Evolutionary conservation across 306 rosid species (phyloP).

Genomic region (Heteromeles arbutifolia): DNA sequence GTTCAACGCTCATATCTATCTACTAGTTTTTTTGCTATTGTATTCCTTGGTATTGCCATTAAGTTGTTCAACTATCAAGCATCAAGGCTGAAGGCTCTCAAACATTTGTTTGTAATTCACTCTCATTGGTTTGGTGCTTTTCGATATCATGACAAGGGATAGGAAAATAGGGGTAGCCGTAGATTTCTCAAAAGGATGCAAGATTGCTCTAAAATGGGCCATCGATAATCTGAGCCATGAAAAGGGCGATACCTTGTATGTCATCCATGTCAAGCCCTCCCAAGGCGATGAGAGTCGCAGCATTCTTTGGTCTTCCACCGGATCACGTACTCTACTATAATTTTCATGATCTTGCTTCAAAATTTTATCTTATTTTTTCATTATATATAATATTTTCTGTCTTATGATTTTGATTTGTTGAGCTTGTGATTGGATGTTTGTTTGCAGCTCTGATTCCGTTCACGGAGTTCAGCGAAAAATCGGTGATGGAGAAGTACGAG

Average conservation of each 20-base stretch:
- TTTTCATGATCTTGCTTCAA: not conserved
- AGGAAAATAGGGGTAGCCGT: slow-evolving; percentile 62
- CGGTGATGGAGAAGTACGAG: slow-evolving; percentile 36
- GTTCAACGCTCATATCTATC: not conserved
- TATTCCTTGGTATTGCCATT: not conserved
- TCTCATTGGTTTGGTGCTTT: not conserved
- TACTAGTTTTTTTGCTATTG: not conserved
- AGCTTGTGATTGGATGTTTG: not conserved
- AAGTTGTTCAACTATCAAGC: not conserved
- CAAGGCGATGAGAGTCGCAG: slow-evolving; percentile 29
- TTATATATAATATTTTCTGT: not conserved
- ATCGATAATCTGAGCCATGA: slow-evolving; percentile 44
- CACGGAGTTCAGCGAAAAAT: slow-evolving; percentile 38
- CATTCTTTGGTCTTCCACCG: slow-evolving; percentile 41
- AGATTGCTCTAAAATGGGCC: slow-evolving; percentile 70
- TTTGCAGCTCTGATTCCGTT: slow-evolving; percentile 64
- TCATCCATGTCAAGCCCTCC: slow-evolving; percentile 43
- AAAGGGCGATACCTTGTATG: slow-evolving; percentile 57
- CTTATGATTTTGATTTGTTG: not conserved
- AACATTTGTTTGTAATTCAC: not conserved
- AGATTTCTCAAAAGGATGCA: slow-evolving; percentile 68
- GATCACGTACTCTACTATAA: slow-evolving; percentile 47
- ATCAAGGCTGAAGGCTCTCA: not conserved
- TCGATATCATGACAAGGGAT: slow-evolving; percentile 42
- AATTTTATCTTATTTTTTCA: not conserved